Base-by-base conservation (phyloP, 768 basidiomycete species). In the Amanita polypyramis region DNA sequence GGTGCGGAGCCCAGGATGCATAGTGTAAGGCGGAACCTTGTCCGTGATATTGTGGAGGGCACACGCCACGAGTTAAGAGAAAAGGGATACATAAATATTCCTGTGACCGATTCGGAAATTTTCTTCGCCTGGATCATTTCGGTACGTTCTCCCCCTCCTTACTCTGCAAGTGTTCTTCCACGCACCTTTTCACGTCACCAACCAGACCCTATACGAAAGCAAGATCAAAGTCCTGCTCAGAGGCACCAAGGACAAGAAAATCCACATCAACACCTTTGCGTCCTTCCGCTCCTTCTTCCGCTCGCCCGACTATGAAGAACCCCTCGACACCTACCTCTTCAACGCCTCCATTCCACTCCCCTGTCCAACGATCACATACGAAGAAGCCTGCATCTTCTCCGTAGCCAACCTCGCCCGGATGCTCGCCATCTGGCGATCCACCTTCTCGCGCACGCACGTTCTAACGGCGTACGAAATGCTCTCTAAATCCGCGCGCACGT, bases 281-380 rank as follows among this genome's bases (percentile, higher is more conserved):
- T 45, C 44, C 32, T 45, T 45, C 15, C 44, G 44, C 14, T 12
- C 19, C 34, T 21, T 45, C 8, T 45, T 45, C 34, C 21, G 17
- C 14, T 8, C 43, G 10, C 10, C 17, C 9, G 30, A 23, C 6
- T 25, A 11, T 10, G 14, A 36, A 12, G 44, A 45, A 17, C 12
- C 23, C 10, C 44, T 45, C 12, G 44, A 45, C 8, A 36, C 19
- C 33, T 51, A 60, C 29, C 49, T 54, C 29, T 50, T 65, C 68
- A 20, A 61, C 62, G 43, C 52, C 54, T 30, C 64, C 57, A 15
- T 49, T 65, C 20, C 69, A 0, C 58, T 71, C 11, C 70, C 70
- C 2, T 70, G 70, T 41, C 70, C 70, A 11, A 54, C 59, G 2
- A 50, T 71, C 37, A 60, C 67, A 15, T 66, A 67, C 27, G 55